Conservation (phyloP, 2,329 filamentous ascomycete genomes). For the Colletotrichum musicola region DNA sequence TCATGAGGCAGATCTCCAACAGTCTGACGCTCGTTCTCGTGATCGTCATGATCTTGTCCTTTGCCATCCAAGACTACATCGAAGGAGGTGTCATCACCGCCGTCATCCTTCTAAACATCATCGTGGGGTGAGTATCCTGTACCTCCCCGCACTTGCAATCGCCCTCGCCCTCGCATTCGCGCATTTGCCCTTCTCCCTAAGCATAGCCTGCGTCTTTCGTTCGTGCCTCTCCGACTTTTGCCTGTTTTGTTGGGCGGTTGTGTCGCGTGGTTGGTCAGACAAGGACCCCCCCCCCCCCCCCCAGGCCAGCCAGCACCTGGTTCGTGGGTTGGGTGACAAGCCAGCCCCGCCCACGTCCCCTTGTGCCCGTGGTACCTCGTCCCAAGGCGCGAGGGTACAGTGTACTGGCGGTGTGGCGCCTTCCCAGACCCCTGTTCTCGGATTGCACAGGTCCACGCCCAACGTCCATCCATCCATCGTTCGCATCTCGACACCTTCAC, state of each 20-base stretch:
- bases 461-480: background rate
- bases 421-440: conserved; percentile 3
- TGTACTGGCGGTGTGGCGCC: conserved; percentile 15
- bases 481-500: conserved; percentile 32
- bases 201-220: background rate
- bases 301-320: background rate
- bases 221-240: background rate
- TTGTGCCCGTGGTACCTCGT: background rate
- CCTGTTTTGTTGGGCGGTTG: conserved; percentile 4
- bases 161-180: too few relatives aligned
- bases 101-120: conserved; percentile 76
- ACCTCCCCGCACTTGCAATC: too few relatives aligned
- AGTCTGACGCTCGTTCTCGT: conserved; percentile 81
- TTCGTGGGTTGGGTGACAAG: conserved; percentile 30
- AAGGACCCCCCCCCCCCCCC: too few relatives aligned
- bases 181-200: background rate
- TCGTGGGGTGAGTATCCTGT: conserved; percentile 67
- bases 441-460: background rate
- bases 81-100: conserved; percentile 73
- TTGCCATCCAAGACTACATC: conserved; percentile 74
- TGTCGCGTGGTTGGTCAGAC: conserved; percentile 14
- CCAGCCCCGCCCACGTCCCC: too few relatives aligned
- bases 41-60: conserved; percentile 78
- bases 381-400: background rate
- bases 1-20: conserved; percentile 82